Evolutionary conservation across 345 rosid species (phyloP).

Genomic region (Ceriops tagal): DNA sequence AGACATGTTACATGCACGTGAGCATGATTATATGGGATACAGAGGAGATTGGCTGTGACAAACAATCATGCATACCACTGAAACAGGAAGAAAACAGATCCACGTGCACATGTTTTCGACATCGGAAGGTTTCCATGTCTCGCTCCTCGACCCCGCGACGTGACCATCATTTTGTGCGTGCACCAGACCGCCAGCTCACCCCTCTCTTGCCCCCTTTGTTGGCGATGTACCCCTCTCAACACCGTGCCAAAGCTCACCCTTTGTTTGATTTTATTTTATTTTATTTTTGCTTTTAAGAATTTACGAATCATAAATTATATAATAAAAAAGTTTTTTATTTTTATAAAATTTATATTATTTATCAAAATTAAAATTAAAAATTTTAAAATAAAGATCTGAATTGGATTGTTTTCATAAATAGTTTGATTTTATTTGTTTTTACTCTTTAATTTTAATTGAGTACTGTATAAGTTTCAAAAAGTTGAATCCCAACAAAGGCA

Average conservation of each 20-base stretch:
- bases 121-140: neutral
- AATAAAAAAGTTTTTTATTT: too few species aligned
- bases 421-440: too few species aligned
- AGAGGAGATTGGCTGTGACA: too few species aligned
- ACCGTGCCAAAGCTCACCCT: neutral
- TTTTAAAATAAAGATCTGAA: too few species aligned
- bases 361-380: too few species aligned
- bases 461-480: too few species aligned
- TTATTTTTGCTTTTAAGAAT: too few species aligned
- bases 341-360: too few species aligned
- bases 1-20: constrained; percentile 27
- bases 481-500: too few species aligned
- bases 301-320: too few species aligned
- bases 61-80: neutral
- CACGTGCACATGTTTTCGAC: neutral
- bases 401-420: too few species aligned
- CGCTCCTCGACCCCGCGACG: constrained; percentile 18
- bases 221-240: neutral
- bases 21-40: neutral
- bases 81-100: neutral
- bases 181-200: constrained; percentile 12
- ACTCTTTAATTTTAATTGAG: too few species aligned
- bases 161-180: constrained; percentile 31
- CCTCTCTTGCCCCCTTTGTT: neutral
- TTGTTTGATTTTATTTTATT: neutral